Conservation (phyloP, 1,284 basidiomycete species). For the Cutaneotrichosporon dermatis region DNA sequence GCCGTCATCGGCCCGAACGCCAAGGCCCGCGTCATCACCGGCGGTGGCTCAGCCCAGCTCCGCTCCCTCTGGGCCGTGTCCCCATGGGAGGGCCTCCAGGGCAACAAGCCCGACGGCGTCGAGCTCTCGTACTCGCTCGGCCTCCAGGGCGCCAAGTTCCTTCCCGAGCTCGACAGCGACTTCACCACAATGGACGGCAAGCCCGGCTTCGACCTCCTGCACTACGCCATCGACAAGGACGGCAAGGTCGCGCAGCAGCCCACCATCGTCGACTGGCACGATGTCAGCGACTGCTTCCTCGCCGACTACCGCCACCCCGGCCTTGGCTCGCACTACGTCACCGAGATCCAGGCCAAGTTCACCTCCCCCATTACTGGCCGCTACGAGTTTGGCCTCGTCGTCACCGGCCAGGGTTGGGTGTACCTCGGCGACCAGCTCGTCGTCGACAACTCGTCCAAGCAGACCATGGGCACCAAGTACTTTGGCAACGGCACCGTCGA, state of each 20-base stretch:
- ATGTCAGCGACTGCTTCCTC: conserved; percentile 23
- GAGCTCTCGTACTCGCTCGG: conserved; percentile 51
- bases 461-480: conserved; percentile 14
- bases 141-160: conserved; percentile 21
- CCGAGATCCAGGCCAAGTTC: conserved; percentile 24
- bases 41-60: conserved; percentile 57
- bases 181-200: conserved; percentile 25
- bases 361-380: conserved; percentile 24
- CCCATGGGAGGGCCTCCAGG: conserved; percentile 55
- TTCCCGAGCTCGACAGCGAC: conserved; percentile 22
- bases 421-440: conserved; percentile 60
- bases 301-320: conserved; percentile 25
- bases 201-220: conserved; percentile 24
- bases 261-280: conserved; percentile 1
- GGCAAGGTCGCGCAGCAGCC: conserved; percentile 16
- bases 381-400: conserved; percentile 31
- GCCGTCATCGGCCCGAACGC: conserved; percentile 61
- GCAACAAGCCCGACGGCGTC: conserved; percentile 44
- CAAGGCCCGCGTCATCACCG: conserved; percentile 54
- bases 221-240: conserved; percentile 20
- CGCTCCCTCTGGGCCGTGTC: conserved; percentile 54
- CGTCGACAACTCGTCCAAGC: conserved; percentile 62
- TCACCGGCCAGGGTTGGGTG: conserved; percentile 46
- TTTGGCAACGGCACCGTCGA: conserved; percentile 28
- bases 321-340: conserved; percentile 20